These are phyloP conservation scores for Amanita inopinata DNA, from an alignment of 768 basidiomycete species.

Conservation along the genomic window DNA sequence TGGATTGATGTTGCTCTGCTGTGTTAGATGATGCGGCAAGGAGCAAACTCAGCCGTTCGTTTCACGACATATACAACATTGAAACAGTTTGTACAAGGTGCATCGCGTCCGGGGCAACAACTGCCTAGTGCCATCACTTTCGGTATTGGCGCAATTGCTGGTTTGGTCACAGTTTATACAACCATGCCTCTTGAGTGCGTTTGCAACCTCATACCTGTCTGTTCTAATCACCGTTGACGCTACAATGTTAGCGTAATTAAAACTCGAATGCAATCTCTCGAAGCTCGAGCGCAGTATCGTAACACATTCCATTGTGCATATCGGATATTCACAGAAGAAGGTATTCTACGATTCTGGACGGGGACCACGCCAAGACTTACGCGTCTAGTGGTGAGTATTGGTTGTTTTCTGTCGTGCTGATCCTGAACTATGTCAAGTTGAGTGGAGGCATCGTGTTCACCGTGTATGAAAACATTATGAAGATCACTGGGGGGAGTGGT, in stretches of 20 bases:
- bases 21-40: slow-evolving; percentile 89
- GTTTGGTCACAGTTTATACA: slow-evolving; percentile 88
- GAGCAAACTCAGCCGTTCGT: slow-evolving; percentile 92
- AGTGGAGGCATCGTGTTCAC: slow-evolving; percentile 92
- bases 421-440: slow-evolving; percentile 37
- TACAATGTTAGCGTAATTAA: slow-evolving; percentile 72
- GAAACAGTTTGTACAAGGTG: slow-evolving; percentile 88
- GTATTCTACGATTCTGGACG: slow-evolving; percentile 88
- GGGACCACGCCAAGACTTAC: slow-evolving; percentile 88
- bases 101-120: slow-evolving; percentile 64
- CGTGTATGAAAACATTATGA: slow-evolving; percentile 78
- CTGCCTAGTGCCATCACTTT: slow-evolving; percentile 88
- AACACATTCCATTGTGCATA: slow-evolving; percentile 97
- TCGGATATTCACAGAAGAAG: slow-evolving; percentile 90
- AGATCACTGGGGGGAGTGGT: slow-evolving; percentile 22
- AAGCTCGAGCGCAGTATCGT: slow-evolving; percentile 73
- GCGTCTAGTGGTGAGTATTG: slow-evolving; percentile 63
- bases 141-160: slow-evolving; percentile 88
- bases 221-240: neutral
- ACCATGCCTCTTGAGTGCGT: slow-evolving; percentile 79
- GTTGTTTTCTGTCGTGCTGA: neutral
- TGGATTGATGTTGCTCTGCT: neutral
- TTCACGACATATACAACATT: slow-evolving; percentile 94
- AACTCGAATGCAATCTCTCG: slow-evolving; percentile 94
- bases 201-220: neutral